Evolutionary conservation across 2,329 filamentous ascomycete species (phyloP).

Genomic region (Penicillium sp.): DNA sequence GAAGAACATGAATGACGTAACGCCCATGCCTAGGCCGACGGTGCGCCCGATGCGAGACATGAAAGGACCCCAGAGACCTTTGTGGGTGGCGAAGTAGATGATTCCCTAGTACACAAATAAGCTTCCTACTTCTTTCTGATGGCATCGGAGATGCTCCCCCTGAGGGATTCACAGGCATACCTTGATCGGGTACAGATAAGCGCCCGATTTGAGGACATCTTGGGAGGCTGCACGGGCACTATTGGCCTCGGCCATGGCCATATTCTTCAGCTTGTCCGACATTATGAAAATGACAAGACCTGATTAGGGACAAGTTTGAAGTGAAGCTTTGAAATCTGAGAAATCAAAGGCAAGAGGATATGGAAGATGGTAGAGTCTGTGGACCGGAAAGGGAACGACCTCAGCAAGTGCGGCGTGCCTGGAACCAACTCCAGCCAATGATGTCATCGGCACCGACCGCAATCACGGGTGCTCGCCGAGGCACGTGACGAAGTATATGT

Average conservation of each 20-base stretch:
- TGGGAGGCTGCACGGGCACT: conserved; percentile 68
- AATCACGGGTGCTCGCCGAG: neutral
- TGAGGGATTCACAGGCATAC: conserved; percentile 41
- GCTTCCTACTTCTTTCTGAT: neutral
- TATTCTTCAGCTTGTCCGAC: conserved; percentile 61
- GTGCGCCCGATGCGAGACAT: conserved; percentile 64
- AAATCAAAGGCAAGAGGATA: neutral
- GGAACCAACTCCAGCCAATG: neutral
- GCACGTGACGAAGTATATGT: neutral
- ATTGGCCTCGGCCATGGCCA: conserved; percentile 71
- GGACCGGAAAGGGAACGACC: neutral
- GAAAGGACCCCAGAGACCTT: conserved; percentile 65
- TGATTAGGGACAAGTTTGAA: neutral
- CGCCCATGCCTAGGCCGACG: conserved; percentile 71
- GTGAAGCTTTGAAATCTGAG: neutral
- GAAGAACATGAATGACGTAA: conserved; percentile 82
- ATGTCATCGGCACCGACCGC: neutral
- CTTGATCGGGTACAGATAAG: conserved; percentile 86
- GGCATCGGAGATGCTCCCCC: neutral
- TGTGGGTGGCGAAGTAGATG: conserved; percentile 64
- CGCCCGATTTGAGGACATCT: conserved; percentile 74
- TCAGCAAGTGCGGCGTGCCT: neutral
- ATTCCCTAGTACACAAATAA: conserved; percentile 57
- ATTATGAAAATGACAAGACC: conserved; percentile 29
- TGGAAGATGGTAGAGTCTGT: neutral